Base-by-base conservation (phyloP, 2,329 filamentous ascomycete genomes). In the Penicillium sp. region DNA sequence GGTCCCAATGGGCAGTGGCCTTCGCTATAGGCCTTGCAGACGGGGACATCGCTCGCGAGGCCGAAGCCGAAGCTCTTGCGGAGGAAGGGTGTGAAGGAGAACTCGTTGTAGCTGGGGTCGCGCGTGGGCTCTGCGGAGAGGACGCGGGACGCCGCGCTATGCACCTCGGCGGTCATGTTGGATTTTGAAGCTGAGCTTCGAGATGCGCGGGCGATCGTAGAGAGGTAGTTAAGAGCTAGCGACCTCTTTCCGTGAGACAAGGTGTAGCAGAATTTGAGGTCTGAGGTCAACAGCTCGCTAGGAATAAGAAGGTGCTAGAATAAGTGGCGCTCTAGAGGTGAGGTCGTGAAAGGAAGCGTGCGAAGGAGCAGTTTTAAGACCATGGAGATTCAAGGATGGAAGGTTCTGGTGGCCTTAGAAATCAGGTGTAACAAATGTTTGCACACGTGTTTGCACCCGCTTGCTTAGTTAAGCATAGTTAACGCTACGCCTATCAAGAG, bases 1-100 rank as follows among this genome's bases (percentile, higher is more conserved):
- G 89, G 87, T 42, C 93, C 94, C 64, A 93, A 85, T 0, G 93
- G 92, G 74, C 95, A 98, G 79, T 93, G 89, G 45, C 92, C 93
- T 63, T 92, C 86, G 62, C 90, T 84, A 80, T 92, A 97, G 62
- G 93, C 89, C 74, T 91, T 92, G 82, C 95, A 98, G 73, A 91
- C 83, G 46, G 93, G 92, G 0, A 90, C 86, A 75, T 91, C 87
- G 40, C 89, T 85, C 25, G 91, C 87, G 55, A 97, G 88, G 65
- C 91, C 90, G 78, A 96, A 93, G 65, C 92, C 88, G 78, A 95
- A 93, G 67, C 90, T 93, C 63, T 87, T 83, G 67, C 89, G 89
- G 40, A 97, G 87, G 80, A 96, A 97, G 51, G 92, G 89, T 35
- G 87, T 89, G 83, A 97, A 97, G 76, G 86, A 86, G 82, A 97